phyloP scores from a whole-genome alignment of 306 rosid genomes.

The Senna tora region DNA sequence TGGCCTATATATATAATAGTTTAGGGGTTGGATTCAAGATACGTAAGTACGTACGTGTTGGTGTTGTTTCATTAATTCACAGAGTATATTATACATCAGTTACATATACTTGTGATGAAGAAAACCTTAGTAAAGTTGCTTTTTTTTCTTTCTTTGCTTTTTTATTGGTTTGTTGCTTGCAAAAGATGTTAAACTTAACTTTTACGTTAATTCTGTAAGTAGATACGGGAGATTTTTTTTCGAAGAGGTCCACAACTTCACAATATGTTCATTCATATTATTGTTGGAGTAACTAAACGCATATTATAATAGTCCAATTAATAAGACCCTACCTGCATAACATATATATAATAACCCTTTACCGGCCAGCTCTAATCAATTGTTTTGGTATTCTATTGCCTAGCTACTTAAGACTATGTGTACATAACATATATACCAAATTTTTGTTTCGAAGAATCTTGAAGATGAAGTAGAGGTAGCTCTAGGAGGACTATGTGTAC shows the following conservation, averaged over 20 bases:
- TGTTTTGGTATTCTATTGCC: no score
- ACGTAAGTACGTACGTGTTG: constrained; percentile 38
- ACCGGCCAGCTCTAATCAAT: no score
- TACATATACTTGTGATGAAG: no score
- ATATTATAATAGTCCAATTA: no score
- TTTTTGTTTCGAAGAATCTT: neutral
- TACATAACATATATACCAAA: neutral
- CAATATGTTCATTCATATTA: no score
- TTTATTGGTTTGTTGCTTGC: neutral
- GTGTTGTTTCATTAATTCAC: constrained; percentile 9
- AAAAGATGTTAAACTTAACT: constrained; percentile 32
- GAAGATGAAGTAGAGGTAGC: neutral
- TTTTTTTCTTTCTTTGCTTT: neutral
- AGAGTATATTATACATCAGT: constrained; percentile 27
- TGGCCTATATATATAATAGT: no score
- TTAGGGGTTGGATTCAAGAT: neutral
- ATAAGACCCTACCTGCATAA: no score
- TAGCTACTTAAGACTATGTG: no score
- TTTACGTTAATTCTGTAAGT: constrained; percentile 25
- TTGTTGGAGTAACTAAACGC: no score
- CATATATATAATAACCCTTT: no score
- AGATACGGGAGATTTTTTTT: constrained; percentile 8
- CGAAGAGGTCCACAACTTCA: constrained; percentile 43
- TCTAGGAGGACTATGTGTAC: neutral
- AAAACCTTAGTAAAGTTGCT: neutral